phyloP scores from a whole-genome alignment of 1,139 yeast species.

The Scheffersomyces cryptocercus region DNA sequence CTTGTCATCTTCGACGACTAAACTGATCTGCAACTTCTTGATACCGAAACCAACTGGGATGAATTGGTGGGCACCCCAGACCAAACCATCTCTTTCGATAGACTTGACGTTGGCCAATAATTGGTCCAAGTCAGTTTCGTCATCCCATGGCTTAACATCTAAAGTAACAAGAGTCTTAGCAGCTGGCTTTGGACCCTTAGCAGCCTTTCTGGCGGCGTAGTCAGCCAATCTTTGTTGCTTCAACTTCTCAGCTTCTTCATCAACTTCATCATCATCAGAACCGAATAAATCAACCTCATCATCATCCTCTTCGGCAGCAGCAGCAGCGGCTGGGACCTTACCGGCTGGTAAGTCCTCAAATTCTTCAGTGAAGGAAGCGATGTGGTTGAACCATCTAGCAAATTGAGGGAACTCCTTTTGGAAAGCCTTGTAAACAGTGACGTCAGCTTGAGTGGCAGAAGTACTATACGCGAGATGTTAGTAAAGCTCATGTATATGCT shows the following conservation, averaged over 20 bases:
- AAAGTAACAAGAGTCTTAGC: slow-evolving; percentile 96
- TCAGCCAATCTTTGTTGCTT: slow-evolving; percentile 97
- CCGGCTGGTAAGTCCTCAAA: slow-evolving; percentile 84
- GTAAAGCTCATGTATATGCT: slow-evolving; percentile 14
- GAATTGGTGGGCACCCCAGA: slow-evolving; percentile 98
- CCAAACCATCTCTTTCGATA: slow-evolving; percentile 86
- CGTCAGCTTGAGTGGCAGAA: slow-evolving; percentile 94
- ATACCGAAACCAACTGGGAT: slow-evolving; percentile 99
- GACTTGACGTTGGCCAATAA: slow-evolving; percentile 83
- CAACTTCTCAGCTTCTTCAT: slow-evolving; percentile 94
- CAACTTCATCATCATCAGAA: slow-evolving; percentile 91
- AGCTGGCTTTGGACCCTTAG: slow-evolving; percentile 96
- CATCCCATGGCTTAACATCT: slow-evolving; percentile 99
- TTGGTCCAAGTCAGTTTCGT: slow-evolving; percentile 93
- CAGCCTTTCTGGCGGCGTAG: slow-evolving; percentile 96
- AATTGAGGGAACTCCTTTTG: slow-evolving; percentile 91
- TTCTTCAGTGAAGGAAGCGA: slow-evolving; percentile 87
- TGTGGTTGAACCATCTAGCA: slow-evolving; percentile 98
- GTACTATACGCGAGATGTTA: slow-evolving; percentile 49
- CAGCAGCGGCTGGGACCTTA: slow-evolving; percentile 53
- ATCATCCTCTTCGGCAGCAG: slow-evolving; percentile 69
- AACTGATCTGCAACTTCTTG: slow-evolving; percentile 98
- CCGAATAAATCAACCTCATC: slow-evolving; percentile 94
- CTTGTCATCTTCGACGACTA: slow-evolving; percentile 96
- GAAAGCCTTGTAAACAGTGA: slow-evolving; percentile 91